Base-by-base conservation (phyloP, 495 filamentous ascomycete genomes). In the Pseudomonodictys pantanalensis region DNA sequence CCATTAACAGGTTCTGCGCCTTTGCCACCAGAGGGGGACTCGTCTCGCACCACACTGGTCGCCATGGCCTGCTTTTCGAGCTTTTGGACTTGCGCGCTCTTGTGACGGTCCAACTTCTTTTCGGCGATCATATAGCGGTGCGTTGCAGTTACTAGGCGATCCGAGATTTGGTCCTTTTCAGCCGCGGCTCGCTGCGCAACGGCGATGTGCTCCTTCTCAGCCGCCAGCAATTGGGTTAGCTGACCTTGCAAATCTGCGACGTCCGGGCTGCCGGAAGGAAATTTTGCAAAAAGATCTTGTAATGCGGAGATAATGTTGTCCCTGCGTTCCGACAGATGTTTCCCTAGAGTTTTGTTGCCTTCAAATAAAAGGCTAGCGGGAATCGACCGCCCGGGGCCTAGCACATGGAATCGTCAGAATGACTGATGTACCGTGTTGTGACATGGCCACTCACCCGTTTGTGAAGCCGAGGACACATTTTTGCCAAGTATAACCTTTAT, bases 91-190 rank as follows among this genome's bases (percentile, higher is more conserved):
- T 92, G 89, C 46, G 86, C 74, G 67, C 92, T 97, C 69, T 86
- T 88, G 6, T 85, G 83, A 30, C 93, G 84, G 70, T 98, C 93
- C 15, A 97, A 79, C 71, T 89, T 90, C 75, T 92, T 92, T 68
- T 97, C 93, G 2, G 93, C 93, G 57, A 91, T 86, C 81, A 97
- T 89, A 64, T 95, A 96, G 52, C 93, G 86, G 33, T 92, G 76
- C 2, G 90, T 92, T 3, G 93, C 92, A 50, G 79, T 83, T 60
- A 96, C 90, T 10, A 96, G 77, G 48, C 90, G 86, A 46, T 91
- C 88, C 43, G 87, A 88, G 11, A 95, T 78, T 61, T 88, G 83
- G 46, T 95, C 85, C 63, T 93, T 92, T 62, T 97, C 91, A 8
- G 83, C 74, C 29, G 85, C 77, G 2, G 90, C 77, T 51, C 85